A percentile compares a stretch with the other conserved stretches of the same genome.
Evolutionary conservation across 2,329 filamentous ascomycete genomes (phyloP).

Genomic region (Colletotrichum eleusines): DNA sequence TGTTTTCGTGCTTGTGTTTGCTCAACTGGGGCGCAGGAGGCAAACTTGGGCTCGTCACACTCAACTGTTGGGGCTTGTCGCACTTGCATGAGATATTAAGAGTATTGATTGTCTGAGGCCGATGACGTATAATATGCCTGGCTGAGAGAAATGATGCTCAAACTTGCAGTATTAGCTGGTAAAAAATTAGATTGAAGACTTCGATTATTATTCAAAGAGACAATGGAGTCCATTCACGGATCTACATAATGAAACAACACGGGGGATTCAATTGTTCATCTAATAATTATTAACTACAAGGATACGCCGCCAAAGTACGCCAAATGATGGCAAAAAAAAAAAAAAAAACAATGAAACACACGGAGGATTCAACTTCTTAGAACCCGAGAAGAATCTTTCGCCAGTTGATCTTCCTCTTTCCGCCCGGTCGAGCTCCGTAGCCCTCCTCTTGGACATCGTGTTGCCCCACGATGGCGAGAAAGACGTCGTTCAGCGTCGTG

Average conservation of each 20-base stretch:
- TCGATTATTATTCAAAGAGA: no score
- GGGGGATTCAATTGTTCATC: no score
- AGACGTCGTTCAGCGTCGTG: slow-evolving; percentile 93
- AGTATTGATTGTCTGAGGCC: no score
- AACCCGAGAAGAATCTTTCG: slow-evolving; percentile 27
- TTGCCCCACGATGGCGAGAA: slow-evolving; percentile 84
- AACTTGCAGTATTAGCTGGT: no score
- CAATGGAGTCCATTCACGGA: not conserved
- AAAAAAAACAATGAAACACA: not conserved
- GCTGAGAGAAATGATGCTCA: no score
- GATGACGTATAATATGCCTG: not conserved
- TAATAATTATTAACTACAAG: no score
- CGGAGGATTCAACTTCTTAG: not conserved
- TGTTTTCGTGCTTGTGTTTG: not conserved
- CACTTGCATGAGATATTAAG: not conserved
- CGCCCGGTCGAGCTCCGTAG: slow-evolving; percentile 46
- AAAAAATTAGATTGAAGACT: rapidly evolving
- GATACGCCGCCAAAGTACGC: not conserved
- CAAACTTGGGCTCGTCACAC: not conserved
- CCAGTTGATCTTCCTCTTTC: slow-evolving; percentile 30
- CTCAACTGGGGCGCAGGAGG: no score
- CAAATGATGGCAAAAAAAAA: no score
- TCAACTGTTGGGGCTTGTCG: no score
- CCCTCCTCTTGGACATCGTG: slow-evolving; percentile 84
- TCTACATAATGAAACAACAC: no score